These are phyloP conservation scores for Phytopythium kandeliae DNA, from an alignment of 352 stramenopile species.

Conservation along the genomic window DNA sequence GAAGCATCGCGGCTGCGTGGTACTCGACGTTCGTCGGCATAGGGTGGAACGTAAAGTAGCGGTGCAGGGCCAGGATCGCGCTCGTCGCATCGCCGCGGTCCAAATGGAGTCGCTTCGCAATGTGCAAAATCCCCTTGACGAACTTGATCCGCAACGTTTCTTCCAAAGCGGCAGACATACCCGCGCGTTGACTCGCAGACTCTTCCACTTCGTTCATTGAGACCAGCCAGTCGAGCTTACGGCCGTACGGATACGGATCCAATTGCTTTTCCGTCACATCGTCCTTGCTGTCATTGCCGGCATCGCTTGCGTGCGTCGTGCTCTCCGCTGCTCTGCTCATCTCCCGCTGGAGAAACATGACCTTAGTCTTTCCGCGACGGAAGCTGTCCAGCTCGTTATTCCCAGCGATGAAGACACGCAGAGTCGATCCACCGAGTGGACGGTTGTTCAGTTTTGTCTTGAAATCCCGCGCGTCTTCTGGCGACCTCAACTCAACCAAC, in stretches of 20 bases:
- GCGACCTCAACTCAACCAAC: slow-evolving; percentile 57
- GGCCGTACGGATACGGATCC: slow-evolving; percentile 53
- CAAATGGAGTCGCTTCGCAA: slow-evolving; percentile 54
- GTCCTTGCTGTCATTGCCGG: slow-evolving; percentile 16
- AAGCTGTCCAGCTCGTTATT: slow-evolving; percentile 62
- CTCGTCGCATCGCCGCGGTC: slow-evolving; percentile 69
- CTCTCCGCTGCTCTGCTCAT: slow-evolving; percentile 13
- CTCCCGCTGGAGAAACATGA: slow-evolving; percentile 18
- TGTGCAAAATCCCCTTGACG: slow-evolving; percentile 53
- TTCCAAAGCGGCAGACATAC: slow-evolving; percentile 61
- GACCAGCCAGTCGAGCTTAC: slow-evolving; percentile 74
- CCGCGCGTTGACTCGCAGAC: slow-evolving; percentile 45
- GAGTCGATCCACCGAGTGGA: slow-evolving; percentile 32
- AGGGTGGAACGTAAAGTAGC: slow-evolving; percentile 69
- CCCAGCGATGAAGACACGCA: slow-evolving; percentile 56
- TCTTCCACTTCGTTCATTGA: slow-evolving; percentile 45
- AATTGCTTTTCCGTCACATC: slow-evolving; percentile 5
- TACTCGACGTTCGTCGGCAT: slow-evolving; percentile 71
- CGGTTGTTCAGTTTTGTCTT: slow-evolving; percentile 54
- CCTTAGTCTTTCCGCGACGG: slow-evolving; percentile 41
- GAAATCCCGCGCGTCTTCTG: slow-evolving; percentile 37
- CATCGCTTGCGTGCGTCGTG: neutral
- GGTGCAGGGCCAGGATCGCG: slow-evolving; percentile 70
- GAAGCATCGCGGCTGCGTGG: slow-evolving; percentile 59
- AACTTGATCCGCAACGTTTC: slow-evolving; percentile 58